Base-by-base conservation (phyloP, 176 grass and related monocot genomes). In the Rhynchospora breviuscula region DNA sequence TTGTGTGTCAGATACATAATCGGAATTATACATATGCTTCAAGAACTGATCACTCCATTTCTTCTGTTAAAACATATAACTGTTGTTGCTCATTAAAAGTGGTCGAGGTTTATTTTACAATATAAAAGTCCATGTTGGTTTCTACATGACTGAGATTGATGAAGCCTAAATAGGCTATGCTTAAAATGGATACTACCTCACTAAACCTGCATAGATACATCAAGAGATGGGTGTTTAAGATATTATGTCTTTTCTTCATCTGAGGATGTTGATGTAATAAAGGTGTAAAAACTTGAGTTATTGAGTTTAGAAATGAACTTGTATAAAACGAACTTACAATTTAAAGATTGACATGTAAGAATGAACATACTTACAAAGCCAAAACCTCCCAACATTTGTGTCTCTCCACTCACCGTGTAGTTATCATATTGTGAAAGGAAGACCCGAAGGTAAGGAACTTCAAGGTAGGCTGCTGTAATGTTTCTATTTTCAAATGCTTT, bases 331-430 rank as follows among this genome's bases (percentile, higher is more conserved):
- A 64, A 29, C 1, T 59, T 13, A 13, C 3, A 64, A 64, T 29
- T 12, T 57, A 57, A 57, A 57, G 0, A 57, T 57, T 57, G 13
- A 64, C 64, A 8, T 67, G 4, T 70, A 63, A 62, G 51, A 58
- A 45, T 15, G 43, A 43, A 70, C 14, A 1, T 21, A 85, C 87
- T 85, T 40, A 89, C 83, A 10, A 89, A 89, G 5, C 83, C 87
- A 22, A 89, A 89, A 49, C 87, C 87, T 12, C 83, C 87, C 7
- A 89, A 29, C 19, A 17, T 85, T 44, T 85, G 7, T 11, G 67
- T 89, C 66, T 85, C 66, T 15, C 23, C 18, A 75, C 4, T 9
- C 13, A 85, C 59, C 7, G 45, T 52, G 43, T 85, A 89, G 4
- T 67, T 76, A 9, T 85, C 47, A 45, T 85, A 7, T 6, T 25